Evolutionary conservation across 805 yeast species (phyloP).

Genomic region (Cephaloascus fragrans): DNA sequence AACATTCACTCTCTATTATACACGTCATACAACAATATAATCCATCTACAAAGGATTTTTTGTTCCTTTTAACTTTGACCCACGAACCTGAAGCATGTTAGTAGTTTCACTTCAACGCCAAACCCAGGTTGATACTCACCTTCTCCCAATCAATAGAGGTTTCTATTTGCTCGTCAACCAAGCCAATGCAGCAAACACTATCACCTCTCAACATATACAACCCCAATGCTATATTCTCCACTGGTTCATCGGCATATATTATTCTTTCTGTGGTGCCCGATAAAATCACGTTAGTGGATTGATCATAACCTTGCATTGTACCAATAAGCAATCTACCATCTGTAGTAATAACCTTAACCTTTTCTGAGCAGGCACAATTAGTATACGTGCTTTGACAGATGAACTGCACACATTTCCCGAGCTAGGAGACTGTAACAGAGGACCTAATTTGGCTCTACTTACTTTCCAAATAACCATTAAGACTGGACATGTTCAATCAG

Average conservation of each 20-base stretch:
- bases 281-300: slow-evolving; percentile 50
- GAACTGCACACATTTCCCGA: no score
- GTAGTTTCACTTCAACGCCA: slow-evolving; percentile 13
- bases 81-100: background rate
- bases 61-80: slow-evolving; percentile 20
- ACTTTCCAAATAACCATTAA: no score
- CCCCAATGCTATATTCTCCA: slow-evolving; percentile 33
- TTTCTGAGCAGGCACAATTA: slow-evolving; percentile 26
- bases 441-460: no score
- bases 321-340: slow-evolving; percentile 47
- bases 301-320: slow-evolving; percentile 50
- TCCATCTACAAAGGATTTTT: slow-evolving; percentile 23
- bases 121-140: slow-evolving; percentile 14
- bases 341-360: slow-evolving; percentile 45
- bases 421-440: no score
- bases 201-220: slow-evolving; percentile 50
- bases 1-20: slow-evolving; percentile 1
- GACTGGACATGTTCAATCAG: no score
- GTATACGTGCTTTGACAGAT: no score
- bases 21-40: background rate
- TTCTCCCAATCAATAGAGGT: slow-evolving; percentile 28
- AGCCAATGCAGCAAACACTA: slow-evolving; percentile 46
- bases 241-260: slow-evolving; percentile 28
- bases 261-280: slow-evolving; percentile 41
- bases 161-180: slow-evolving; percentile 34